Evolutionary conservation across 2,329 filamentous ascomycete species (phyloP), one percentile per base, ranked within the genome.

Genomic region (Davidsoniella australis): DNA sequence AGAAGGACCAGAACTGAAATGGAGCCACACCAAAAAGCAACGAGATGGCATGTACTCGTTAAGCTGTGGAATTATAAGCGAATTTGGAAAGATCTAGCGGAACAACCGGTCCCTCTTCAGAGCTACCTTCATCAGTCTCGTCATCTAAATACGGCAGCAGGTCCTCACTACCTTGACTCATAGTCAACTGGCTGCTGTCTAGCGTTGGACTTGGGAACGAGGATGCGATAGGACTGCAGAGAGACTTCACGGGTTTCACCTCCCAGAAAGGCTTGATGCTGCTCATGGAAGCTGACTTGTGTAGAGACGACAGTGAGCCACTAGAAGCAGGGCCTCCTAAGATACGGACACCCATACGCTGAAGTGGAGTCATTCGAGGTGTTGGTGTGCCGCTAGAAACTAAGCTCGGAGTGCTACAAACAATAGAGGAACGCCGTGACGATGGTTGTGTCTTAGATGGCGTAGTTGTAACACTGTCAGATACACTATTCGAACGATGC

Each of bases 111-210:
- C 17, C 39, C 33, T 47, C 44, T 14, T 39, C 48, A 14, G 20
- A 16, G 14, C 58, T 55, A 33, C 68, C 66, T 8, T 60, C 58
- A 5, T 55, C 53, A 10, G 69, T 68, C 16, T 64, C 64, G 52
- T 72, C 70, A 53, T 71, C 74, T 57, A 71, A 71, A 23, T 69
- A 68, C 12, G 72, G 60, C 53, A 78, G 68, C 49, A 73, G 66
- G 50, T 78, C 75, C 57, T 78, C 75, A 56, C 74, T 78, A 12
- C 75, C 74, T 38, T 52, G 50, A 2, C 36, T 40, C 40, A 36
- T 29, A 14, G 18, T 45, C 18, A 29, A 10, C 42, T 45, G 41
- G 18, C 17, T 49, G 14, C 41, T 42, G 2, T 24, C 16, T 14
- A 16, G 37, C n/a, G 17, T 48, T 18, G 12, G n/a, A 10, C 5